phyloP scores from a whole-genome alignment of 2,329 filamentous ascomycete species.

The Claviceps capensis region DNA sequence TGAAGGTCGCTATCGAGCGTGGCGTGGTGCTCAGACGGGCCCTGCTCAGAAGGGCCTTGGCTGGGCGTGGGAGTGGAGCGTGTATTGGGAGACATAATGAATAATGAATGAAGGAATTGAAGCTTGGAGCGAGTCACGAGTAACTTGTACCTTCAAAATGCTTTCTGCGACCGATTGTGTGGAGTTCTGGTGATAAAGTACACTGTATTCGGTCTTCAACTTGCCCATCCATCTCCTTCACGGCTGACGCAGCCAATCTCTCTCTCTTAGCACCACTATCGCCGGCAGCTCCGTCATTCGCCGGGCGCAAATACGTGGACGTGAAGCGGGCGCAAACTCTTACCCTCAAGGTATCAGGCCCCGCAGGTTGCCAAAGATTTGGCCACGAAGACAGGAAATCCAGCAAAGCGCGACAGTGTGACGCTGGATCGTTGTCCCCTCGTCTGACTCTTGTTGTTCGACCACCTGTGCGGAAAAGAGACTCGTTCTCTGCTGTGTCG shows the following conservation, averaged over 20 bases:
- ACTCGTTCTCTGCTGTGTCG: conserved; percentile 49
- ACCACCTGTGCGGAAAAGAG: conserved; percentile 51
- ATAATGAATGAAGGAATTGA: too few species aligned
- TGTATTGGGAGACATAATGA: too few species aligned
- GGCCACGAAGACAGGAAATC: background rate
- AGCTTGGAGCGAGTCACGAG: too few species aligned
- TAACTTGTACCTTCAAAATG: too few species aligned
- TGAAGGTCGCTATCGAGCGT: too few species aligned
- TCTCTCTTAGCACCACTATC: conserved; percentile 43
- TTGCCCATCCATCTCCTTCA: background rate
- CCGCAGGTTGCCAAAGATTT: conserved; percentile 14
- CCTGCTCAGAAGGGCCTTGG: too few species aligned
- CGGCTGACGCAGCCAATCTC: conserved; percentile 33
- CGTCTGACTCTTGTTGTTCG: conserved; percentile 44
- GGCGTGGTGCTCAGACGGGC: too few species aligned
- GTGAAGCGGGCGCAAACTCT: conserved; percentile 21
- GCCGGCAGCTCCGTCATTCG: conserved; percentile 43
- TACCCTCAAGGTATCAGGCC: conserved; percentile 20
- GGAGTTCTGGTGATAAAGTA: too few species aligned
- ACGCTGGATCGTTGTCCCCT: conserved; percentile 31
- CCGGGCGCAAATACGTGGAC: conserved; percentile 38
- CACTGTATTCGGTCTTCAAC: background rate
- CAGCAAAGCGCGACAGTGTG: conserved; percentile 5
- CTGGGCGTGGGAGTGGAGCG: too few species aligned
- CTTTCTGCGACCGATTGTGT: too few species aligned